A percentile compares a stretch with the other conserved stretches of the same genome.
phyloP scores from a whole-genome alignment of 2,329 filamentous ascomycete genomes.

The Daldinia sp. region DNA sequence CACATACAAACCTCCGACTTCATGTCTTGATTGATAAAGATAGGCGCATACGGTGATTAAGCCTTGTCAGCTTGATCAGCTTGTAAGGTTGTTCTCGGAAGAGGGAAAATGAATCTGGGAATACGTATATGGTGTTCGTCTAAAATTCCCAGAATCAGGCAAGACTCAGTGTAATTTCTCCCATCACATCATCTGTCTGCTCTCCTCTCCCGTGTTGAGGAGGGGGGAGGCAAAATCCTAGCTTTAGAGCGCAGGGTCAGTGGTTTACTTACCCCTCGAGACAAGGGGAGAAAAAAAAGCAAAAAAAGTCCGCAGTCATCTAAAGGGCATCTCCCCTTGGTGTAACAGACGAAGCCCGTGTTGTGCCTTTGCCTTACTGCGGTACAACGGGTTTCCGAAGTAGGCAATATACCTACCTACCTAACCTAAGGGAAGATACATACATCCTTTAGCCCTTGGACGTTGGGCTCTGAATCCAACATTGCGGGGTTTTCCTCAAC shows the following conservation, averaged over 20 bases:
- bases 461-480: conserved; percentile 1
- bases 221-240: conserved; percentile 19
- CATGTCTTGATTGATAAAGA: background rate
- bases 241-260: conserved; percentile 22
- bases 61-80: conserved; percentile 9
- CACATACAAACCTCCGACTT: conserved; percentile 30
- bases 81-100: conserved; percentile 19
- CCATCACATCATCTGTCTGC: conserved; percentile 17
- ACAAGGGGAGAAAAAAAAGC: conserved; percentile 29
- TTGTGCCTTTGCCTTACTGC: conserved; percentile 28
- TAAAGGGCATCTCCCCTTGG: conserved; percentile 14
- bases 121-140: conserved; percentile 36
- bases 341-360: conserved; percentile 33
- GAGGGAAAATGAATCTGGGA: conserved; percentile 16
- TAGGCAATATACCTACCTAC: conserved; percentile 11
- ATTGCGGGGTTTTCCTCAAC: conserved; percentile 37
- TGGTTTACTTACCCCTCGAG: conserved; percentile 24
- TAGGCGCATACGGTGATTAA: background rate
- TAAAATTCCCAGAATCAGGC: conserved; percentile 43
- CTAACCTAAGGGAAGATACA: background rate
- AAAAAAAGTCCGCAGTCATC: conserved; percentile 27
- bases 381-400: conserved; percentile 29
- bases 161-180: conserved; percentile 33
- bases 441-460: conserved; percentile 7
- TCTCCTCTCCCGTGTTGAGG: conserved; percentile 21